Evolutionary conservation across 2,329 filamentous ascomycete genomes (phyloP).

Genomic region (Trichoderma cornu-damae): DNA sequence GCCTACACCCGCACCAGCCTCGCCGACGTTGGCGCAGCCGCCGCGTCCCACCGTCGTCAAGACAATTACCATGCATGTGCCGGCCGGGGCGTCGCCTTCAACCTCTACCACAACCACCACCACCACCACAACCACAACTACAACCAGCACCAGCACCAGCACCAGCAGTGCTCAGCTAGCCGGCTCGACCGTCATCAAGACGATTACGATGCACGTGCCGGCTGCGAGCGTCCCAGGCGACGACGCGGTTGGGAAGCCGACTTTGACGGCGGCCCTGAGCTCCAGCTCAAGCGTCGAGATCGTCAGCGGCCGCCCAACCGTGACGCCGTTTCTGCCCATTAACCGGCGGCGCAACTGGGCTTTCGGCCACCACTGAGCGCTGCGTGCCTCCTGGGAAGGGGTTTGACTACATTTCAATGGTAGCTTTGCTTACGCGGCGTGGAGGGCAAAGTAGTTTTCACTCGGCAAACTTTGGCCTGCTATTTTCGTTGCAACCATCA

Average conservation of each 20-base stretch:
- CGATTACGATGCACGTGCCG: slow-evolving; percentile 4
- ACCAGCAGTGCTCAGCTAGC: background rate
- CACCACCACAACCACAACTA: background rate
- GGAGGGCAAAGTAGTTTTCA: background rate
- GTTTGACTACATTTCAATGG: background rate
- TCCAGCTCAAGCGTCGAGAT: background rate
- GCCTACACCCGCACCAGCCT: background rate
- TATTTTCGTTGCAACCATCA: background rate
- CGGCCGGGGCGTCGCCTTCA: background rate
- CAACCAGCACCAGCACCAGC: background rate
- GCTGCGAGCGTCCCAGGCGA: background rate
- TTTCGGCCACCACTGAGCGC: slow-evolving; percentile 11
- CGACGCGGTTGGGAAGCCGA: background rate
- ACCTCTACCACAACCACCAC: background rate
- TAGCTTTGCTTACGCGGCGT: background rate
- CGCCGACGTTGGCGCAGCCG: background rate
- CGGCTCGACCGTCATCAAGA: background rate
- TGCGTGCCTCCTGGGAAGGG: background rate
- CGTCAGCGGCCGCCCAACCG: slow-evolving; percentile 6
- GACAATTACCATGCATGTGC: background rate
- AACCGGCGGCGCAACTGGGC: slow-evolving; percentile 10
- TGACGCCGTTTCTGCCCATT: slow-evolving; percentile 9
- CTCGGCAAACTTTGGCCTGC: background rate
- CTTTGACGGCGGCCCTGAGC: background rate
- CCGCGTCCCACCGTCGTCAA: background rate